Conservation (phyloP, 768 basidiomycete genomes). For the Auricularia sp. region DNA sequence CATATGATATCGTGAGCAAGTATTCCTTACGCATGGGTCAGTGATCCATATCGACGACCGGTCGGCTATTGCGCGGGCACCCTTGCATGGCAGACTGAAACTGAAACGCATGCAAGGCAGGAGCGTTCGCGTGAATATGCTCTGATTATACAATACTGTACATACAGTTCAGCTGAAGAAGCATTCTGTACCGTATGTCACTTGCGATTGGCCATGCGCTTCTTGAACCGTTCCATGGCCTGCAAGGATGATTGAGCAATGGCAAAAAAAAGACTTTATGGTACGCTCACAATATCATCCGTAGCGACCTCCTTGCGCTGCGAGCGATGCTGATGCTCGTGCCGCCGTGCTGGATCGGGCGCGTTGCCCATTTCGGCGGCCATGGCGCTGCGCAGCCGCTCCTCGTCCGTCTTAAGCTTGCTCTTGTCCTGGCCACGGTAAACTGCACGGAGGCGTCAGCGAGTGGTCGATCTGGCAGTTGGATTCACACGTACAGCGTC, state of each 20-base stretch:
- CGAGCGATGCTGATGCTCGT: constrained; percentile 20
- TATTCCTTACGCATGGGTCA: too few species aligned
- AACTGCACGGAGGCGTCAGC: constrained; percentile 34
- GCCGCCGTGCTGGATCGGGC: constrained; percentile 1
- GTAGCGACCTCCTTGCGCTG: constrained; percentile 70
- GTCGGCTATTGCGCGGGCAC: too few species aligned
- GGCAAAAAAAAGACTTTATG: neutral
- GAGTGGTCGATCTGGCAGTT: neutral
- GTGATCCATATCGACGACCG: too few species aligned
- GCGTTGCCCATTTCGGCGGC: constrained; percentile 1
- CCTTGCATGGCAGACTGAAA: too few species aligned
- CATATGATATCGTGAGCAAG: too few species aligned
- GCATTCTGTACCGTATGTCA: neutral
- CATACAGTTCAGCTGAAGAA: too few species aligned
- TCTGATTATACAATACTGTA: too few species aligned
- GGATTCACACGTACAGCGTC: constrained; percentile 60
- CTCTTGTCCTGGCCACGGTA: constrained; percentile 57
- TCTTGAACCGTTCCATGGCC: constrained; percentile 93
- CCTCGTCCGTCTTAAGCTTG: constrained; percentile 27
- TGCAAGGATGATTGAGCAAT: constrained; percentile 17
- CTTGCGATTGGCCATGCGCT: constrained; percentile 40
- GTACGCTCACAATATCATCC: constrained; percentile 62
- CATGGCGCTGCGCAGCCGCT: constrained; percentile 22
- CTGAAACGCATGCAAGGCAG: too few species aligned
- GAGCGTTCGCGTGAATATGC: too few species aligned